Evolutionary conservation across 2,329 filamentous ascomycete genomes (phyloP).

Genomic region (Rutstroemia sp.): DNA sequence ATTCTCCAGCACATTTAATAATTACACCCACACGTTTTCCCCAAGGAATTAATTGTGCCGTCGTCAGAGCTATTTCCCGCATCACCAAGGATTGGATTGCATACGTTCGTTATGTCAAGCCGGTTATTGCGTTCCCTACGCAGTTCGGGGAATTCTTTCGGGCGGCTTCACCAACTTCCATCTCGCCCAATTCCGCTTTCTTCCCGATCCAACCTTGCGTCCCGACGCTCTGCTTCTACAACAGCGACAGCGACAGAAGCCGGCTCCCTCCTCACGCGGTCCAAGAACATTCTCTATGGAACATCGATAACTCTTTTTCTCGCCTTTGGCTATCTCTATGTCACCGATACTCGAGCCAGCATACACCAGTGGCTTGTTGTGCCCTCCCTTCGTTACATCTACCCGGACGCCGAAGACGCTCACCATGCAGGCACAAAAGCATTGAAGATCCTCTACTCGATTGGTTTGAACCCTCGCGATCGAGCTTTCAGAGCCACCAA

Average conservation of each 20-base stretch:
- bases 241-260: constrained; percentile 17
- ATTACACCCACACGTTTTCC: too few species aligned
- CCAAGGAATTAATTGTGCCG: too few species aligned
- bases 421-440: constrained; percentile 70
- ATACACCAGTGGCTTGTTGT: constrained; percentile 62
- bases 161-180: not conserved
- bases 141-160: not conserved
- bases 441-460: constrained; percentile 64
- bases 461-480: constrained; percentile 77
- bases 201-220: constrained; percentile 3
- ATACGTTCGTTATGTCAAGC: constrained; percentile 4
- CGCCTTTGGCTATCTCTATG: constrained; percentile 53
- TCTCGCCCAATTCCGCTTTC: not conserved
- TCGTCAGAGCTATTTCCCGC: too few species aligned
- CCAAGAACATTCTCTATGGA: constrained; percentile 44
- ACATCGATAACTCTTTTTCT: constrained; percentile 43
- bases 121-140: constrained; percentile 5
- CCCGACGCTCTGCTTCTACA: constrained; percentile 16
- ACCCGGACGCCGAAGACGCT: constrained; percentile 81
- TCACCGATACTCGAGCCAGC: constrained; percentile 68
- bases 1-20: too few species aligned
- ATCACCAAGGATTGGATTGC: too few species aligned
- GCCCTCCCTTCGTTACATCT: constrained; percentile 56
- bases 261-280: constrained; percentile 34
- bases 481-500: constrained; percentile 34